Conservation (phyloP, 257 asterid genomes). For the Capsicum baccatum region DNA sequence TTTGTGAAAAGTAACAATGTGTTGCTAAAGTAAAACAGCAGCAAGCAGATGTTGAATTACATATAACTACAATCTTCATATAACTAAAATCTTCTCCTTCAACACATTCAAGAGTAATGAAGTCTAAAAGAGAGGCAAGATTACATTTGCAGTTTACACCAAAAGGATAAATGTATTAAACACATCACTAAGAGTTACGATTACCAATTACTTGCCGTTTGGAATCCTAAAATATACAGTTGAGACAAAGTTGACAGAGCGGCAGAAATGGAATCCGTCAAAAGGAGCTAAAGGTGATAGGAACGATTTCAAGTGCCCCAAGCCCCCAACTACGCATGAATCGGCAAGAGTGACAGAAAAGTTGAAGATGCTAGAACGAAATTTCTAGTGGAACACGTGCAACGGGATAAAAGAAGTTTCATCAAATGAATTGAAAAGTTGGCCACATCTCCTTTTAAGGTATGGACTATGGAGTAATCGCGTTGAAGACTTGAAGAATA, state of each 20-base stretch:
- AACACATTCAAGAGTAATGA: neutral
- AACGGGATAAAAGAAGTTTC: neutral
- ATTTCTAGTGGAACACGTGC: neutral
- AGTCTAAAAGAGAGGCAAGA: constrained; percentile 2
- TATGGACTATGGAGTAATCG: neutral
- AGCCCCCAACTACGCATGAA: neutral
- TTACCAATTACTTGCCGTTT: neutral
- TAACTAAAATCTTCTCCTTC: neutral
- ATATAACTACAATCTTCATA: neutral
- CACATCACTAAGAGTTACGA: neutral
- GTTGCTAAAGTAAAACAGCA: neutral
- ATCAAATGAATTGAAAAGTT: neutral
- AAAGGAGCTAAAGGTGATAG: neutral
- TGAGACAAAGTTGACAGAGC: neutral
- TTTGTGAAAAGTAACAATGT: neutral
- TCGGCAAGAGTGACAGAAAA: neutral
- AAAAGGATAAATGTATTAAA: neutral
- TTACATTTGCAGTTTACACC: neutral
- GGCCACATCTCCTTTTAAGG: neutral
- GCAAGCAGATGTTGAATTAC: neutral
- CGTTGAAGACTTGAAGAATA: neutral
- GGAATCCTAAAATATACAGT: neutral
- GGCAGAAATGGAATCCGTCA: neutral
- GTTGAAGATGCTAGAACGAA: neutral
- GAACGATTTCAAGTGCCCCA: neutral